phyloP scores from a whole-genome alignment of 225 moss, liverwort and hornwort genomes.

The Polytrichum commune region DNA sequence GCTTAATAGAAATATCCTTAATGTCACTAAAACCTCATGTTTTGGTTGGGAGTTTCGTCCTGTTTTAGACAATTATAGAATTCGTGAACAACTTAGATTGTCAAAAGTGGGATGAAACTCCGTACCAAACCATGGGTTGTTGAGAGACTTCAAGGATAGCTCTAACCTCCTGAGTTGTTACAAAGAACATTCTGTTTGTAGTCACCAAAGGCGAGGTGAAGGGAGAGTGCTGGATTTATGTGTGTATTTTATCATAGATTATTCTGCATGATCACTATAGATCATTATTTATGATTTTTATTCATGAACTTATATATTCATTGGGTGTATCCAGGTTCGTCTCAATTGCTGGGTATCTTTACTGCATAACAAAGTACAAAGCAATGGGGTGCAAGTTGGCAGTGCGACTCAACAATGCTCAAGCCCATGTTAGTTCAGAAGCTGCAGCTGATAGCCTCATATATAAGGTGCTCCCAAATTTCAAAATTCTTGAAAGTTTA shows the following conservation, averaged over 20 bases:
- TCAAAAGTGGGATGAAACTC: too few species aligned
- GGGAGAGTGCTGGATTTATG: background rate
- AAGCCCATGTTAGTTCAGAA: conserved; percentile 80
- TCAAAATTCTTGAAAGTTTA: too few species aligned
- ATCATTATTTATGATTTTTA: background rate
- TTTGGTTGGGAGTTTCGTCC: too few species aligned
- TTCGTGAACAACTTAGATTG: too few species aligned
- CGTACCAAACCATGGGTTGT: too few species aligned
- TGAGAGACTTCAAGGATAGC: too few species aligned
- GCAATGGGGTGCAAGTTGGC: conserved; percentile 75
- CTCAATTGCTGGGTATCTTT: conserved; percentile 48
- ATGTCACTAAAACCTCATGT: too few species aligned
- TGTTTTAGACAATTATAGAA: too few species aligned
- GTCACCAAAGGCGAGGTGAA: too few species aligned
- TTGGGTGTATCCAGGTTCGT: conserved; percentile 23
- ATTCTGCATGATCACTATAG: background rate
- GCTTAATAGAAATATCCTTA: too few species aligned
- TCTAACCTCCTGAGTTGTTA: too few species aligned
- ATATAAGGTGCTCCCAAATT: conserved; percentile 52
- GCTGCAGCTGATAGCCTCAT: conserved; percentile 86
- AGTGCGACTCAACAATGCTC: conserved; percentile 65
- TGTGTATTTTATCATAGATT: background rate
- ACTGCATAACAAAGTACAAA: conserved; percentile 71
- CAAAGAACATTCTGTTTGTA: too few species aligned
- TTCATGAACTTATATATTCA: background rate